Base-by-base conservation (phyloP, 768 basidiomycete genomes). In the Trametes sanguinea region DNA sequence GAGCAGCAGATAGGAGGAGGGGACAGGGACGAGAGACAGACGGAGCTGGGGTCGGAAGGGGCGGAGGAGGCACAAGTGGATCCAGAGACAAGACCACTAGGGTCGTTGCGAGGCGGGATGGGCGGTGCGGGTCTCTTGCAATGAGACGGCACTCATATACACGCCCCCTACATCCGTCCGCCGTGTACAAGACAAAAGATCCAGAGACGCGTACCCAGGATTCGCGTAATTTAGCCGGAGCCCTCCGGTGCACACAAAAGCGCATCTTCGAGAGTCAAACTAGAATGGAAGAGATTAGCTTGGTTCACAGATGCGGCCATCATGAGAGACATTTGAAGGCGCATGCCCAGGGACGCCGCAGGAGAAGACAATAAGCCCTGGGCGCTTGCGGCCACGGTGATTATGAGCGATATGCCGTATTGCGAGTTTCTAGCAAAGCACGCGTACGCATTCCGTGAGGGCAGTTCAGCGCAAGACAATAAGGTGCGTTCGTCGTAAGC, bases 81-180 rank as follows among this genome's bases (percentile, higher is more conserved):
- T 37, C 11, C 35, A 37, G 35, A 37, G 11, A 37, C 35, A 63
- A 54, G 62, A 63, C 62, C 62, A 29, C 62, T 59, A 51, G 62
- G 57, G 57, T 44, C 62, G 46, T 59, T 29, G 62, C 45, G 46
- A 44, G 62, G 22, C 47, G 55, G 53, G 61, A 61, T n/a, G 42
- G 37, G 60, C 53, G 61, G 50, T 50, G 55, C 35, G 10, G 51
- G 6, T 33, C 40, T 13, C 27, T n/a, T n/a, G 16, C 47, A 32
- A 22, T 10, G 29, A 14, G 30, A 35, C 30, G 17, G 22, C 4
- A 43, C 8, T 51, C 50, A 59, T 51, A 59, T 59, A 59, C 48
- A 22, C 13, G 14, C 11, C 22, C 6, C 16, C 22, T 39, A 1
- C 27, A 43, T 13, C 42, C n/a, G 13, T 13, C 14, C 9, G 42